A percentile compares a stretch with the other conserved stretches of the same genome.
These are phyloP conservation scores for Noccaea caerulescens DNA, from an alignment of 345 rosid species.

Conservation along the genomic window DNA sequence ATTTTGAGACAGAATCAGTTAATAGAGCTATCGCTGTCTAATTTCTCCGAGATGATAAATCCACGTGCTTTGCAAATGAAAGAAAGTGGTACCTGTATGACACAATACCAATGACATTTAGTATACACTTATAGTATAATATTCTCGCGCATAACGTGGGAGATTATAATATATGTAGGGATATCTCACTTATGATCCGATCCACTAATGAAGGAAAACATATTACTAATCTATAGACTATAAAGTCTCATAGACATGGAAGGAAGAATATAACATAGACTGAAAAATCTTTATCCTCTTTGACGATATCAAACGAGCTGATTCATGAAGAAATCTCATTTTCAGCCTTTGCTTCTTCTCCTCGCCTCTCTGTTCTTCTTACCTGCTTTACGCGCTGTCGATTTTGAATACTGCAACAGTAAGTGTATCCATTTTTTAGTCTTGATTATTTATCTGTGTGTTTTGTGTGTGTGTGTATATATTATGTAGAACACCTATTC, in stretches of 20 bases:
- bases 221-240: neutral
- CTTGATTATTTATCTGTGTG: neutral
- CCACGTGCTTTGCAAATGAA: conserved; percentile 6
- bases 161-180: neutral
- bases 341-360: conserved; percentile 17
- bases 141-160: conserved; percentile 3
- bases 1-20: neutral
- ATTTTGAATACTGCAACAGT: conserved; percentile 22
- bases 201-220: neutral
- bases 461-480: neutral
- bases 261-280: neutral
- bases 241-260: conserved; percentile 6
- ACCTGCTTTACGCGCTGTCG: neutral
- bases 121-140: neutral
- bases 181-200: neutral
- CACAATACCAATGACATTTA: conserved; percentile 6
- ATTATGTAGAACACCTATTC: neutral
- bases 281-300: neutral
- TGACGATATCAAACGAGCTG: conserved; percentile 4
- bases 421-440: neutral
- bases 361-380: conserved; percentile 21
- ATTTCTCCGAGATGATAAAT: conserved; percentile 6
- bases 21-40: neutral
- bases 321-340: conserved; percentile 17
- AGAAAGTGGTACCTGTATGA: neutral